Percentiles rank a stretch among this genome's conserved stretches.
phyloP scores from a whole-genome alignment of 768 basidiomycete species.

The Amanita molliuscula region DNA sequence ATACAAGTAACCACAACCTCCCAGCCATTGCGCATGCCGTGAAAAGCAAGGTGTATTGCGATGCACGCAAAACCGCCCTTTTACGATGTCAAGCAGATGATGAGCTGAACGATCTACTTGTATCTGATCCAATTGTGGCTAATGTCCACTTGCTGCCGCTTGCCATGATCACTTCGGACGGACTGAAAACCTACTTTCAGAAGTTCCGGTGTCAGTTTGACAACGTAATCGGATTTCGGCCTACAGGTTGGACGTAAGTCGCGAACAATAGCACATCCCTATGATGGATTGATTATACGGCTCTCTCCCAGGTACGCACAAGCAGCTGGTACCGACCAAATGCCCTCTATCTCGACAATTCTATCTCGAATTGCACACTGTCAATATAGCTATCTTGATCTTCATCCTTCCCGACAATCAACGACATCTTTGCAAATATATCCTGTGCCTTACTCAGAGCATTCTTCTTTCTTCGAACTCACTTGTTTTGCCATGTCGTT shows the following conservation, averaged over 20 bases:
- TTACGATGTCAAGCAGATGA: conserved; percentile 78
- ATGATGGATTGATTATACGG: background rate
- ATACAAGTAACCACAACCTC: background rate
- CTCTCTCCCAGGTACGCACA: conserved; percentile 48
- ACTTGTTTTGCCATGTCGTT: conserved; percentile 92
- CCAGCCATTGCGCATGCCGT: conserved; percentile 80
- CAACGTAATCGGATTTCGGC: conserved; percentile 74
- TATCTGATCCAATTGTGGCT: conserved; percentile 63
- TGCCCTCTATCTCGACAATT: conserved; percentile 57
- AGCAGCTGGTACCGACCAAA: conserved; percentile 49
- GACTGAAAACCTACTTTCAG: conserved; percentile 66
- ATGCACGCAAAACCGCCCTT: conserved; percentile 72
- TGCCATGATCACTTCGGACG: conserved; percentile 62
- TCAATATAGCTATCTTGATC: conserved; percentile 58
- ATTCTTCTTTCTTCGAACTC: conserved; percentile 91
- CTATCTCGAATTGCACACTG: conserved; percentile 57
- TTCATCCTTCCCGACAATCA: conserved; percentile 64
- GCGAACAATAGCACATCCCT: background rate
- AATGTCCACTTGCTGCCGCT: conserved; percentile 84
- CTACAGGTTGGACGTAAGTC: conserved; percentile 96
- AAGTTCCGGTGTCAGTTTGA: conserved; percentile 64
- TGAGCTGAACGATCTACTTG: conserved; percentile 72
- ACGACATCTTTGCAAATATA: conserved; percentile 61
- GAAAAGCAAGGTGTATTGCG: conserved; percentile 80
- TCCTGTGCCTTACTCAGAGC: conserved; percentile 90